Base-by-base conservation (phyloP, 345 rosid species). In the Laguncularia racemosa region DNA sequence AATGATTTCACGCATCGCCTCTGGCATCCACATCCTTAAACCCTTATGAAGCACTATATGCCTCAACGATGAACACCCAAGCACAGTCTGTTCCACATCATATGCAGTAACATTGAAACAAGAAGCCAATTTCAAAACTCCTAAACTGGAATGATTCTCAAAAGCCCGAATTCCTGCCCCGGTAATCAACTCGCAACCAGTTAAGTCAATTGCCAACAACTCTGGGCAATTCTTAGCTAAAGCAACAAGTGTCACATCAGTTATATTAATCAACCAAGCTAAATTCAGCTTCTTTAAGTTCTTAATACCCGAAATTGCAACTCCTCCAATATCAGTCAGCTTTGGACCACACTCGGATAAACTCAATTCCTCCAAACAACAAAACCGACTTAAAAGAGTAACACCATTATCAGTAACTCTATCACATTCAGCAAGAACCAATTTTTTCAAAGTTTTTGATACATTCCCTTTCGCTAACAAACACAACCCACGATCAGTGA, bases 291-390 rank as follows among this genome's bases (percentile, higher is more conserved):
- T 76, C 54, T 50, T 69, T 16, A 80, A 67, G 55, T 56, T 61
- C 21, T 54, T 10, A 21, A 73, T 67, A 13, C 64, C 61, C 38
- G 84, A 70, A 55, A 80, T 28, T 9, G 62, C 65, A 13, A 26
- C 12, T 2, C 75, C 77, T 54, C 79, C 73, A 16, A n/a, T 0
- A 52, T 76, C 79, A 12, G 81, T 80, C 50, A 76, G 70, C 63
- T 59, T 69, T 4, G 64, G 75, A 1, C 84, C 81, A 46, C 84
- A 76, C 10, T 76, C 79, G 16, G 81, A 75, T 12, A 76, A 67
- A 54, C 69, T 73, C 72, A 79, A 44, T 57, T 68, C 79, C 62
- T 80, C 81, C 73, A 80, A 72, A n/a, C 74, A 71, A 52, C 28
- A 33, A 56, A 74, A 65, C 52, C 44, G 53, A 21, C 2, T 62